Evolutionary conservation across 805 yeast genomes (phyloP).

Genomic region (Saccharomycopsis javanensis): DNA sequence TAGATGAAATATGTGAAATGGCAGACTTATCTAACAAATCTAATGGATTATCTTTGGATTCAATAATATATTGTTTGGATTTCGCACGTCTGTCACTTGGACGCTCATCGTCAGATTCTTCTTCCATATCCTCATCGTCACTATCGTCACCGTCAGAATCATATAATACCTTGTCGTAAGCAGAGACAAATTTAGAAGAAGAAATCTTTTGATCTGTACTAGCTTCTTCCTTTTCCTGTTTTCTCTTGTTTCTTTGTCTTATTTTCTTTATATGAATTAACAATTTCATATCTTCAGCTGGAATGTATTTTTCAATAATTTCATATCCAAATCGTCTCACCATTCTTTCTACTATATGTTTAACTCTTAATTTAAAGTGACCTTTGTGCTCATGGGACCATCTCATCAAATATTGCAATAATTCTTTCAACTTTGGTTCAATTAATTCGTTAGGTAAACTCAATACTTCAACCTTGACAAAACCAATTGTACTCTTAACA

Average conservation of each 20-base stretch:
- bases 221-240: slow-evolving; percentile 36
- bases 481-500: slow-evolving; percentile 89
- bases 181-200: slow-evolving; percentile 60
- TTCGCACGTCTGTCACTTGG: slow-evolving; percentile 22
- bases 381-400: slow-evolving; percentile 97
- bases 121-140: slow-evolving; percentile 29
- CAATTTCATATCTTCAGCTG: slow-evolving; percentile 80
- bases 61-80: slow-evolving; percentile 61
- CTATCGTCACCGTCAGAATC: slow-evolving; percentile 55
- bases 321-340: slow-evolving; percentile 88
- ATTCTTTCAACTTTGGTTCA: slow-evolving; percentile 50
- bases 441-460: slow-evolving; percentile 74
- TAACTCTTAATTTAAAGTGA: slow-evolving; percentile 86
- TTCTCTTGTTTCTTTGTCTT: slow-evolving; percentile 75
- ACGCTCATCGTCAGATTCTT: slow-evolving; percentile 20
- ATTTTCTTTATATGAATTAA: slow-evolving; percentile 78
- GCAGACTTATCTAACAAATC: slow-evolving; percentile 82
- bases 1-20: slow-evolving; percentile 78
- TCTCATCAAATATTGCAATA: slow-evolving; percentile 65
- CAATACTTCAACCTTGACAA: slow-evolving; percentile 80
- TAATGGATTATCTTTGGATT: slow-evolving; percentile 68
- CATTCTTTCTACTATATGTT: slow-evolving; percentile 86
- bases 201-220: slow-evolving; percentile 22
- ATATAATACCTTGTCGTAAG: slow-evolving; percentile 86
- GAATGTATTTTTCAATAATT: slow-evolving; percentile 70